A percentile compares a stretch with the other conserved stretches of the same genome.
Evolutionary conservation across 2,329 filamentous ascomycete genomes (phyloP).

Genomic region (Venturia carpophila): DNA sequence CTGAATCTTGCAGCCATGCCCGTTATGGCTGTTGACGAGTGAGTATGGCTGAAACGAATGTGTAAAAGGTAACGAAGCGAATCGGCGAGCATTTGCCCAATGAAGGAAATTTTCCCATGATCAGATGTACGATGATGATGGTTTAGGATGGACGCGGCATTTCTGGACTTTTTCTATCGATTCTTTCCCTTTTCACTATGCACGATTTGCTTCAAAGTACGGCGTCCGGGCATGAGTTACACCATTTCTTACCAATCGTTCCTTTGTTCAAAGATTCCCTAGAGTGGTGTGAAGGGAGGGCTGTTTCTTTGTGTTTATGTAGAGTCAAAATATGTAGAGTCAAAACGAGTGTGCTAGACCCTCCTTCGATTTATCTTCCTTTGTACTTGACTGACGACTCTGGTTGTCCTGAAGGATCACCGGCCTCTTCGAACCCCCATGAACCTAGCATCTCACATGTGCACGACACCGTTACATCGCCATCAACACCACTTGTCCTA

Average conservation of each 20-base stretch:
- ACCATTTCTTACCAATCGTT: background rate
- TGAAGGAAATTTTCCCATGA: background rate
- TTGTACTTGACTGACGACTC: too few species aligned
- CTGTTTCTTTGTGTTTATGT: background rate
- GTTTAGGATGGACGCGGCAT: background rate
- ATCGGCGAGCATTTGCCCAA: background rate
- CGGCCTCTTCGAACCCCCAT: too few species aligned
- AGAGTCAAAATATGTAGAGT: background rate
- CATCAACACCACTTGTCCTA: too few species aligned
- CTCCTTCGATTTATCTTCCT: too few species aligned
- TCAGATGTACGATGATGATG: constrained; percentile 4
- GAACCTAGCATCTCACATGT: too few species aligned
- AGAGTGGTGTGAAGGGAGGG: background rate
- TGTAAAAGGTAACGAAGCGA: background rate
- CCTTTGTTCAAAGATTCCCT: constrained; percentile 1
- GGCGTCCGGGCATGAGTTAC: constrained; percentile 6
- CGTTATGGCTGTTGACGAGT: background rate
- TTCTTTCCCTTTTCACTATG: background rate
- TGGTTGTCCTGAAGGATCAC: too few species aligned
- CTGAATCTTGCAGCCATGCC: too few species aligned
- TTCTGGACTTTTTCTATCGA: background rate
- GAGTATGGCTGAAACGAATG: background rate
- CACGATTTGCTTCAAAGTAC: background rate
- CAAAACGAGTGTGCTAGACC: background rate
- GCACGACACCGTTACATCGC: too few species aligned